Evolutionary conservation across 306 rosid genomes (phyloP).

Genomic region (Potentilla sterilis): DNA sequence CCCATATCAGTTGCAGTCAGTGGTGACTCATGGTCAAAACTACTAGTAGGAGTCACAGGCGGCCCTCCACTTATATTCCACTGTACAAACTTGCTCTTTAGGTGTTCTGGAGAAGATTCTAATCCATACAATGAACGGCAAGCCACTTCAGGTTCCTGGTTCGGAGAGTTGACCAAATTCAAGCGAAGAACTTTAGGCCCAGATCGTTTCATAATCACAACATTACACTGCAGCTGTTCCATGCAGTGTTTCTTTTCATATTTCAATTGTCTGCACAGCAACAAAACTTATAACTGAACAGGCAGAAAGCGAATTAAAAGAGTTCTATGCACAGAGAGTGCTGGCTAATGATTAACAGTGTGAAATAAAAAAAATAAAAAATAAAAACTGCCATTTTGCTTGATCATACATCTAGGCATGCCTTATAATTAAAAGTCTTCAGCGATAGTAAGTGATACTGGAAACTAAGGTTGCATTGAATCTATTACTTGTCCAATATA

Average conservation of each 20-base stretch:
- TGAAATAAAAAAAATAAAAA: neutral
- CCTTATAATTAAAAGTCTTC: neutral
- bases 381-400: neutral
- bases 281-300: constrained; percentile 22
- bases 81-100: constrained; percentile 39
- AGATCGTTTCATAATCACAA: constrained; percentile 64
- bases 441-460: constrained; percentile 10
- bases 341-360: neutral
- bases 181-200: constrained; percentile 74
- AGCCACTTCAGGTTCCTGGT: constrained; percentile 34
- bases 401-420: neutral
- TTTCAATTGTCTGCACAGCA: constrained; percentile 55
- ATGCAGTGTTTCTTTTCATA: constrained; percentile 75
- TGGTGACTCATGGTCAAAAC: constrained; percentile 72
- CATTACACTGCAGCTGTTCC: constrained; percentile 86
- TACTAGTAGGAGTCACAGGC: constrained; percentile 72
- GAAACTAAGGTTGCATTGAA: constrained; percentile 21
- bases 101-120: constrained; percentile 36
- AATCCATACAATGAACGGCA: constrained; percentile 32
- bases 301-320: neutral
- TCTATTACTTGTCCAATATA: constrained; percentile 79
- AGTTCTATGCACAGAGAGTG: neutral
- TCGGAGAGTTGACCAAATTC: constrained; percentile 55
- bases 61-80: constrained; percentile 50
- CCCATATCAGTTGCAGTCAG: constrained; percentile 80